Percentiles rank a stretch among this genome's conserved stretches.
Conservation (phyloP, 2,329 filamentous ascomycete genomes). For the Arthrobotrys sinensis region DNA sequence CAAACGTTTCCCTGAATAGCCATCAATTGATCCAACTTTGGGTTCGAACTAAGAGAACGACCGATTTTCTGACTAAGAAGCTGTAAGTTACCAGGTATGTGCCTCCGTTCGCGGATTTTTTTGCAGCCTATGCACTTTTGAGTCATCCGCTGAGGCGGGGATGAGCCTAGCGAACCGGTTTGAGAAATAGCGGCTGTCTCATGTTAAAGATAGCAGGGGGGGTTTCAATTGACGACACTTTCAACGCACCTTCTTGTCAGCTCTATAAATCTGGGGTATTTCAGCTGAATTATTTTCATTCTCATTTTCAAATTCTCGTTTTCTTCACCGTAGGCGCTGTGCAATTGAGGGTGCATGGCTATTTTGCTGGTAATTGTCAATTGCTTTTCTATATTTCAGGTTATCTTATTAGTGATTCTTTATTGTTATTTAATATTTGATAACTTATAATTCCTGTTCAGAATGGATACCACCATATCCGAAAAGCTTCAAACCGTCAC, state of each 20-base stretch:
- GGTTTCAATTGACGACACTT: neutral
- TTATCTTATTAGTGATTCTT: neutral
- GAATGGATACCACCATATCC: conserved; percentile 5
- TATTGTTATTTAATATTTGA: neutral
- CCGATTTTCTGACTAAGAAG: too few species aligned
- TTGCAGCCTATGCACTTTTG: conserved; percentile 5
- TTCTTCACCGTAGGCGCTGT: neutral
- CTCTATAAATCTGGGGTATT: conserved; percentile 10
- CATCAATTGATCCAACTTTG: too few species aligned
- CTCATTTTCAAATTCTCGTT: neutral
- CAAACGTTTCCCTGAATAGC: neutral
- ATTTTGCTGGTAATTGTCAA: neutral
- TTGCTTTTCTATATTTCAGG: too few species aligned
- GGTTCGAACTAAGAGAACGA: too few species aligned
- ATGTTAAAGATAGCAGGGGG: neutral
- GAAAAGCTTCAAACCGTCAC: neutral
- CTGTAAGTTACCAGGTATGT: too few species aligned
- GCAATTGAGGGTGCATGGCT: too few species aligned
- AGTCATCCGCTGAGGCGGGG: neutral
- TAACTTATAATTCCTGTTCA: neutral
- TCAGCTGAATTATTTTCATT: neutral
- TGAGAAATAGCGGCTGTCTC: neutral
- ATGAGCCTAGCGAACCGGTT: neutral
- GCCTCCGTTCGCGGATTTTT: neutral
- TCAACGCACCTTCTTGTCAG: neutral